Evolutionary conservation across 2,329 filamentous ascomycete genomes (phyloP), one percentile per base, ranked within the genome.

Genomic region (Monilinia vaccinii-corymbosi): DNA sequence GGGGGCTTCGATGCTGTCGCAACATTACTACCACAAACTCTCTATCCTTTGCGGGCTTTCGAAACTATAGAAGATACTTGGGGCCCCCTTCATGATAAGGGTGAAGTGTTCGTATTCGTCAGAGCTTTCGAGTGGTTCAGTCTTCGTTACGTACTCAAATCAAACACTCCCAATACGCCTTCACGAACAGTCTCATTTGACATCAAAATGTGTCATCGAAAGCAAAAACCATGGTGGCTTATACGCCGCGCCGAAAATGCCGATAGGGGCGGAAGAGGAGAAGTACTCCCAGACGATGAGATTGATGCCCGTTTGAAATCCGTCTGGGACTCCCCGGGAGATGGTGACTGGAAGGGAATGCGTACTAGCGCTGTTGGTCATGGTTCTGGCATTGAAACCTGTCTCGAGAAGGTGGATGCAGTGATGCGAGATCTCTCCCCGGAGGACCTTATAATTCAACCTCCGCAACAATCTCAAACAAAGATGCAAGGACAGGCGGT

Each of bases 41-140:
- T 91, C 5, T 84, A 86, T 0, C 73, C 90, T n/a, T 75, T 90
- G 21, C 77, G 77, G 51, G 81, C 79, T 1, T 73, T 92, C 2
- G 79, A 84, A 62, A 74, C 75, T 40, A 78, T 92, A 25, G 84
- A 89, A 65, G 73, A 74, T 21, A 72, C 74, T 1, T 85, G 84
- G 80, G 72, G 48, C 31, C 47, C 61, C 5, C 70, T 38, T 63
- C 78, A 74, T 25, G 69, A 71, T 13, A 76, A 73, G 13, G 76
- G 76, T 38, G 75, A 78, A 56, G 74, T 85, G 13, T 77, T 77
- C 44, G 74, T 87, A 45, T 76, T 79, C 23, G 75, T 80, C 60
- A 77, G 79, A 62, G 75, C 79, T 1, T 72, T 84, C 2, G 82
- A 85, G 65, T 84, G 80, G 77, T 78, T 82, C 56, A 76, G 76